Conservation (phyloP, 768 basidiomycete species). For the Amanita rubescens region DNA sequence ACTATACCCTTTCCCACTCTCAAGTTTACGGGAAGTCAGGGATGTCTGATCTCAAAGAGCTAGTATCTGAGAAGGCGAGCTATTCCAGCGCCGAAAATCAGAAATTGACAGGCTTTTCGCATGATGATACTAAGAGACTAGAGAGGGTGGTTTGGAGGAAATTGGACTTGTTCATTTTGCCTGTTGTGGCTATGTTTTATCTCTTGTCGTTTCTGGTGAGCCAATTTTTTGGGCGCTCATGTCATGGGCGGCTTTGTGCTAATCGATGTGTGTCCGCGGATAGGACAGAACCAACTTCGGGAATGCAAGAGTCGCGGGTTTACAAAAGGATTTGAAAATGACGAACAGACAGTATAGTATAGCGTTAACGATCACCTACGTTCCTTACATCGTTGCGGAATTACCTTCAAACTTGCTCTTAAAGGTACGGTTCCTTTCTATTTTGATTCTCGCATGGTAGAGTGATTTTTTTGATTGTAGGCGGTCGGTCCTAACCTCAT, state of each 20-base stretch:
- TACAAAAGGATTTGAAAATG: constrained; percentile 48
- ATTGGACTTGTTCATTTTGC: constrained; percentile 40
- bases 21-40: too few relatives aligned
- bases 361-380: constrained; percentile 39
- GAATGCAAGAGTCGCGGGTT: constrained; percentile 55
- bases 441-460: constrained; percentile 4
- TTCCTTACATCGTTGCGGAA: constrained; percentile 52
- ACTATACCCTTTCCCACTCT: too few relatives aligned
- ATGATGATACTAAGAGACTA: constrained; percentile 24
- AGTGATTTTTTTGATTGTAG: constrained; percentile 15
- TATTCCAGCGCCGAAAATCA: neutral
- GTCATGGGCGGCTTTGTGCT: neutral
- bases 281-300: constrained; percentile 50
- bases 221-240: neutral
- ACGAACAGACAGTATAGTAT: constrained; percentile 43
- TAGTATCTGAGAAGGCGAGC: neutral
- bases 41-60: too few relatives aligned
- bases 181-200: constrained; percentile 42
- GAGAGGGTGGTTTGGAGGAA: constrained; percentile 41
- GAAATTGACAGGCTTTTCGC: neutral
- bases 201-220: constrained; percentile 47
- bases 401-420: constrained; percentile 55
- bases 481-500: constrained; percentile 52
- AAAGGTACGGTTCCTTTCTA: constrained; percentile 26
- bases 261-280: neutral